A percentile compares a stretch with the other conserved stretches of the same genome.
phyloP scores from a whole-genome alignment of 2,329 filamentous ascomycete species.

The Rachicladosporium sp. region DNA sequence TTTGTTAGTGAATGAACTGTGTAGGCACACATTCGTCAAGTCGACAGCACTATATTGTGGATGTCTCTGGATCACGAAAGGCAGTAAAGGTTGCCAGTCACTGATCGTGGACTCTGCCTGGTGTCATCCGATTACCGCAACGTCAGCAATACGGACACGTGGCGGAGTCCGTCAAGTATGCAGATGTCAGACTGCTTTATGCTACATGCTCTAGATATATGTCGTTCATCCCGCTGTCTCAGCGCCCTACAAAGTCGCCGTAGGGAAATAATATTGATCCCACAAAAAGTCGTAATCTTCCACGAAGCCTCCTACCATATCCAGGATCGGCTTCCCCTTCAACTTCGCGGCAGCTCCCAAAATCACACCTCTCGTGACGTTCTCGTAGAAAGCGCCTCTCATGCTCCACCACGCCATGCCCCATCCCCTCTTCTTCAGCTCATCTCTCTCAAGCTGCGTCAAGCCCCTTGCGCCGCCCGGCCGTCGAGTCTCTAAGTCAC shows the following conservation, averaged over 20 bases:
- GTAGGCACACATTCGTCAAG: too few species aligned
- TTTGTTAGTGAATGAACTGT: too few species aligned
- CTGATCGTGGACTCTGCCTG: too few species aligned
- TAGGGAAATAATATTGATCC: slow-evolving; percentile 93
- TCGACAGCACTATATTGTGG: too few species aligned
- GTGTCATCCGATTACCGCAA: too few species aligned
- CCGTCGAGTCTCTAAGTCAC: slow-evolving; percentile 47
- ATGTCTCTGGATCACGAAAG: too few species aligned
- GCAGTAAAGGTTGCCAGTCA: too few species aligned
- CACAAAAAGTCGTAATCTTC: slow-evolving; percentile 97
- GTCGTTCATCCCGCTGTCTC: too few species aligned
- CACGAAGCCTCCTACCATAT: slow-evolving; percentile 70
- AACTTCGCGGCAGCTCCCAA: slow-evolving; percentile 62
- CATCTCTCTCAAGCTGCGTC: slow-evolving; percentile 78
- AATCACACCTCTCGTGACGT: slow-evolving; percentile 58
- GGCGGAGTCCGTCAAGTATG: too few species aligned
- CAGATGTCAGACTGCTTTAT: too few species aligned
- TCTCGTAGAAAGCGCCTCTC: slow-evolving; percentile 94
- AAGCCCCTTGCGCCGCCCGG: slow-evolving; percentile 63
- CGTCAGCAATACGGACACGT: too few species aligned
- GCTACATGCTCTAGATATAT: too few species aligned
- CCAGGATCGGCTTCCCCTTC: slow-evolving; percentile 59
- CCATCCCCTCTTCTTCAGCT: slow-evolving; percentile 80
- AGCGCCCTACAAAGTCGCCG: slow-evolving; percentile 39
- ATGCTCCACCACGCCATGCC: slow-evolving; percentile 90